Evolutionary conservation across 2,329 filamentous ascomycete genomes (phyloP).

Genomic region (Colletotrichum graminicola): DNA sequence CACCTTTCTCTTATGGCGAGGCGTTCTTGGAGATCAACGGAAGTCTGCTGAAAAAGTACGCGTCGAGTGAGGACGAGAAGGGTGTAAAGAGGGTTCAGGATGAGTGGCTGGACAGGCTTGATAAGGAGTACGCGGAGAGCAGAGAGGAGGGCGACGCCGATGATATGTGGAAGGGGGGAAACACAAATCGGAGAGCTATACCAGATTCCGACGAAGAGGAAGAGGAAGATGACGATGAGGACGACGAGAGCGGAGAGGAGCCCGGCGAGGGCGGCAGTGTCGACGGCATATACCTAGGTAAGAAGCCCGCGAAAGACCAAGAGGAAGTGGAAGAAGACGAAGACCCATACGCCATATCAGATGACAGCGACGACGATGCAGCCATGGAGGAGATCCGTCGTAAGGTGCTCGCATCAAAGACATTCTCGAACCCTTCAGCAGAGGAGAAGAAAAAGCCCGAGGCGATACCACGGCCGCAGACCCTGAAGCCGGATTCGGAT

Average conservation of each 20-base stretch:
- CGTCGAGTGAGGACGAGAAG: constrained; percentile 83
- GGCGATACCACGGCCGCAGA: constrained; percentile 71
- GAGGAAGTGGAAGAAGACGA: constrained; percentile 61
- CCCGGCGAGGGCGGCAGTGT: constrained; percentile 60
- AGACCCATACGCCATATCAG: constrained; percentile 82
- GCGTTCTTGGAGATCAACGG: constrained; percentile 93
- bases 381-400: constrained; percentile 94
- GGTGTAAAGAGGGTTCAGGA: constrained; percentile 87
- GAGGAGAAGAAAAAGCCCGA: constrained; percentile 68
- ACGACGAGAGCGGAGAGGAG: constrained; percentile 59
- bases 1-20: constrained; percentile 87
- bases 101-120: constrained; percentile 89
- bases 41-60: constrained; percentile 84
- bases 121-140: constrained; percentile 88
- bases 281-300: constrained; percentile 73
- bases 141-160: constrained; percentile 74
- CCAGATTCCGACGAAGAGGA: constrained; percentile 69
- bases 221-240: constrained; percentile 59
- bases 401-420: constrained; percentile 90
- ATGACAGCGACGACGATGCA: constrained; percentile 82
- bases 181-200: constrained; percentile 77
- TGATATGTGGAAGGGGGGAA: constrained; percentile 92
- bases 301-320: constrained; percentile 57
- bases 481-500: constrained; percentile 71
- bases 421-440: constrained; percentile 76